Evolutionary conservation across 2,329 filamentous ascomycete genomes (phyloP).

Genomic region (Dactylellina cionopaga): DNA sequence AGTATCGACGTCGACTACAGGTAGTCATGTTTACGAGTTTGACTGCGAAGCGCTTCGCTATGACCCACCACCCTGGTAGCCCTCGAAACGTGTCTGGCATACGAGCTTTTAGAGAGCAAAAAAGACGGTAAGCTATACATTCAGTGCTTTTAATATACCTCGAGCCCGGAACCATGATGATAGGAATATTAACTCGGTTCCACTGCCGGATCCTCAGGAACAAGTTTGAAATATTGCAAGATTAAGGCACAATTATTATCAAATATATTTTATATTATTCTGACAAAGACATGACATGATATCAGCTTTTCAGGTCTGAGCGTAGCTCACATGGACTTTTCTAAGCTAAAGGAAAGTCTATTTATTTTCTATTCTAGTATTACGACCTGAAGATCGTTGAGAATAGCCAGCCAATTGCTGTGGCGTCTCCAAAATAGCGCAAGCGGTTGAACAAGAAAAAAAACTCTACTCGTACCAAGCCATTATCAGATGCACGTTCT

Average conservation of each 20-base stretch:
- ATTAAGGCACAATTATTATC: slow-evolving; percentile 11
- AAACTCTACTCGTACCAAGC: neutral
- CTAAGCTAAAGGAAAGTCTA: neutral
- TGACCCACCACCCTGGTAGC: slow-evolving; percentile 19
- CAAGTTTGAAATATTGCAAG: slow-evolving; percentile 10
- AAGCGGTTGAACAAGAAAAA: neutral
- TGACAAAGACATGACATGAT: slow-evolving; percentile 46
- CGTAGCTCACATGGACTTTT: slow-evolving; percentile 37
- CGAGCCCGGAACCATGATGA: slow-evolving; percentile 42
- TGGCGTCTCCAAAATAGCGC: slow-evolving; percentile 17
- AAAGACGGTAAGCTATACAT: slow-evolving; percentile 7
- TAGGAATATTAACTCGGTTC: slow-evolving; percentile 41
- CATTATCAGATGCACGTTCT: slow-evolving; percentile 29
- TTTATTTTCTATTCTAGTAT: slow-evolving; percentile 8
- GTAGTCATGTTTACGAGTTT: neutral
- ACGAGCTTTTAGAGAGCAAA: slow-evolving; percentile 24
- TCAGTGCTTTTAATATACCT: slow-evolving; percentile 34
- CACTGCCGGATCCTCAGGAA: slow-evolving; percentile 43
- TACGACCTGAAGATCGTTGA: slow-evolving; percentile 16
- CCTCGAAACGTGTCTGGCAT: slow-evolving; percentile 30
- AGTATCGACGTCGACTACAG: neutral
- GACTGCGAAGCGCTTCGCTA: slow-evolving; percentile 28
- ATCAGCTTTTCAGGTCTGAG: slow-evolving; percentile 29
- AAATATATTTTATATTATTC: slow-evolving; percentile 15
- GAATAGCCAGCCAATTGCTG: slow-evolving; percentile 45